Base-by-base conservation (phyloP, 805 yeast genomes). In the Tetrapisispora taiwanensis region DNA sequence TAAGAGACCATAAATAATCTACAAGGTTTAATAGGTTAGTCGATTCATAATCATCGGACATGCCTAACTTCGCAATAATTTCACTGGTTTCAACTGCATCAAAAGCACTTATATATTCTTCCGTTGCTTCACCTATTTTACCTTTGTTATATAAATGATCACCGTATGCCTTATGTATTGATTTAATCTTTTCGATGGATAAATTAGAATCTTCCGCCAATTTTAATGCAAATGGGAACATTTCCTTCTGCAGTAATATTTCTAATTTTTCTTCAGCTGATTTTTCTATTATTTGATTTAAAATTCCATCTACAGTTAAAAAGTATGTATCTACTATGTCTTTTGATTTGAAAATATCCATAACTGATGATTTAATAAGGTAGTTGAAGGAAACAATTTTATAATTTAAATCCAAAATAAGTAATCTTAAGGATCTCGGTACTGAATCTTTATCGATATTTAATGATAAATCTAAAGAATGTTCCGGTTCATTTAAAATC, bases 41-140 rank as follows among this genome's bases (percentile, higher is more conserved):
- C 1, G 55, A 48, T 42, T 52, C 58, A 1, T 55, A 44, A 8
- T 46, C 47, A n/a, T 51, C 83, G 46, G 82, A 81, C 7, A 84
- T 78, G 18, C 87, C 81, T 60, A 81, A 86, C 53, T 81, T 81
- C 36, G 85, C 75, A 17, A 90, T 84, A 3, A 88, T 77, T 46
- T 80, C 84, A 58, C 90, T 84, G 2, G 88, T 75, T 42, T 78
- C 77, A 0, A 79, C 78, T 2, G 59, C 60, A 26, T 64, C 67
- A n/a, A 78, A 56, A 3, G 79, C 74, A 20, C 68, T 73, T n/a
- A 83, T 72, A 54, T 81, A 92, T 49, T 84, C 81, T n/a, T 73
- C 70, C 50, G 87, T 76, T 0, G 97, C 84, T 8, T 76, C 86
- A 3, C 75, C 76, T 35, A 67, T 74, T 38, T 81, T 82, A 31